A percentile compares a stretch with the other conserved stretches of the same genome.
These are phyloP conservation scores for Neurospora sp. DNA, from an alignment of 2,329 filamentous ascomycete species.

Conservation along the genomic window DNA sequence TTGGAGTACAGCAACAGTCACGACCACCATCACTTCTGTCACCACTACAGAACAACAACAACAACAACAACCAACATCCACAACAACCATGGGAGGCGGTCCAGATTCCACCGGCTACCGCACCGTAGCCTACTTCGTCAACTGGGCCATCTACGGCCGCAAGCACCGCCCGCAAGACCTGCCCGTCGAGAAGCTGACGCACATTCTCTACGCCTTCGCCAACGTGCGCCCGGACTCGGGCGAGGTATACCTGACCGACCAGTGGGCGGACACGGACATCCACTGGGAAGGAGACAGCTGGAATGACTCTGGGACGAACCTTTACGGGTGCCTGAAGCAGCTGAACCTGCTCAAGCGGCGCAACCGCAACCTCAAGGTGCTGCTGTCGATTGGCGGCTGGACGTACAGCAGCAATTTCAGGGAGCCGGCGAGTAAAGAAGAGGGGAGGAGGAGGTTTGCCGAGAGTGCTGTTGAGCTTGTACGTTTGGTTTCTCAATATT, in stretches of 20 bases:
- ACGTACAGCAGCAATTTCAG: slow-evolving; percentile 81
- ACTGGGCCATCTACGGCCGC: slow-evolving; percentile 81
- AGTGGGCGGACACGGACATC: slow-evolving; percentile 64
- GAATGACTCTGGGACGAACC: slow-evolving; percentile 66
- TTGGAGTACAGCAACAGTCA: neutral
- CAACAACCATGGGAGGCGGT: slow-evolving; percentile 33
- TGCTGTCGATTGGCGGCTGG: slow-evolving; percentile 87
- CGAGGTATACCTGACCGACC: slow-evolving; percentile 62
- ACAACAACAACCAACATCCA: slow-evolving; percentile 5
- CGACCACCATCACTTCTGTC: neutral
- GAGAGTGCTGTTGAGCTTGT: slow-evolving; percentile 58
- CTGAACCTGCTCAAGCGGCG: slow-evolving; percentile 72
- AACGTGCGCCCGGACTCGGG: slow-evolving; percentile 72
- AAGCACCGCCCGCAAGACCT: slow-evolving; percentile 81
- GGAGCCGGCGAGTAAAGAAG: slow-evolving; percentile 59
- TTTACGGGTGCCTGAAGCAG: slow-evolving; percentile 86
- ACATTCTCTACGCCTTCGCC: slow-evolving; percentile 85
- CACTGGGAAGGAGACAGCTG: slow-evolving; percentile 59
- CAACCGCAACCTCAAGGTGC: slow-evolving; percentile 74
- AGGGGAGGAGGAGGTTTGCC: slow-evolving; percentile 65
- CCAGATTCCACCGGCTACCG: slow-evolving; percentile 41
- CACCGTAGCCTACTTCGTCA: slow-evolving; percentile 64
- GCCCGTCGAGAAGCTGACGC: slow-evolving; percentile 71
- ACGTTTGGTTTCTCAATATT: neutral
- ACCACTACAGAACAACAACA: neutral